Evolutionary conservation across 106 monocot genomes (phyloP), one percentile per base, ranked within the genome.

Genomic region (Dendrobium huoshanense): DNA sequence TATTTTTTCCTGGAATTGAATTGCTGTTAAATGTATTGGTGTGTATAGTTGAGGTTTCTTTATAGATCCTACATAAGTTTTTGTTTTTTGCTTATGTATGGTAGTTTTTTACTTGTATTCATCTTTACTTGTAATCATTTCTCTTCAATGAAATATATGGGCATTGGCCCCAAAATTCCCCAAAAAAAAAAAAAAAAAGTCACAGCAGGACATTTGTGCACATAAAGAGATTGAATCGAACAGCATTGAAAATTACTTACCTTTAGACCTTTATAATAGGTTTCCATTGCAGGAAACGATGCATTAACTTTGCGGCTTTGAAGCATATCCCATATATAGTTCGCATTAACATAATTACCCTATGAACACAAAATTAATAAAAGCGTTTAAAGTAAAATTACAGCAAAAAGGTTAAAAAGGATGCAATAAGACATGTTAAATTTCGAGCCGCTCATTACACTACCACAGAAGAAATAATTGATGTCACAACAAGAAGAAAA

Each of bases 301-400:
- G 87, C 87, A 54, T 17, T 83, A 48, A 89, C 80, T 5, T 78
- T 95, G 51, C 95, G 98, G 75, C 83, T 88, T 90, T 95, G 89
- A 84, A 99, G 72, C 64, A 99, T 58, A 85, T 99, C 98, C 98
- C 98, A 99, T 19, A 99, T 56, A 65, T 89, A 95, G 83, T 99
- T 99, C 31, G 93, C 98, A 55, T 84, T 91, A 70, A 88, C 90
- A 84, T 81, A 99, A 64, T 90, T 91, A 82, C 98, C 98, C 65
- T 80, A 20, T 40, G 6, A 4, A 33, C 49, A 80, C 9, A 25
- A 59, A 4, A 72, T 42, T 44, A n/a, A 20, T 8, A 44, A 43
- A 74, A 44, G 9, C 1, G 0, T 20, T 6, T 7, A 43, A 74
- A 74, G 2, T 8, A 48, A 48, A 48, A 48, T 48, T 48, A 48